Percentiles rank a stretch among this genome's conserved stretches.
phyloP scores from a whole-genome alignment of 805 yeast genomes.

The Cyberlindnera euphorbiae region DNA sequence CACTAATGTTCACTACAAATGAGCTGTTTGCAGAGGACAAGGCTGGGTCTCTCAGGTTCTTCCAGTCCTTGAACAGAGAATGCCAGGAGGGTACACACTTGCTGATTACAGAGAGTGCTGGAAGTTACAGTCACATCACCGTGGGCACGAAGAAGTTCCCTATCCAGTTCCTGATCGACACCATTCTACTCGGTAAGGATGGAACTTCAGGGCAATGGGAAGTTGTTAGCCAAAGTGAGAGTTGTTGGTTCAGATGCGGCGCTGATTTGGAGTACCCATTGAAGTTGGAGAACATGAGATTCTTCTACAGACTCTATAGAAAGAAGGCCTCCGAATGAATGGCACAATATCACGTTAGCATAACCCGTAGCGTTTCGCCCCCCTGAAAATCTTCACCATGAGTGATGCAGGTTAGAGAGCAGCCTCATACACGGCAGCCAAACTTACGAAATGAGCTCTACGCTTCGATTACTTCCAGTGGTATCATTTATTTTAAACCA shows the following conservation, averaged over 20 bases:
- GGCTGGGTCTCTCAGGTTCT: constrained; percentile 51
- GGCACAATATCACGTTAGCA: no score
- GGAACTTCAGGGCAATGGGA: constrained; percentile 57
- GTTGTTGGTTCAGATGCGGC: constrained; percentile 73
- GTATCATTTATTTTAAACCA: constrained; percentile 17
- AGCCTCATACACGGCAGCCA: no score
- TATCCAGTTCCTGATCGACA: constrained; percentile 74
- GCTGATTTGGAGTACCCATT: constrained; percentile 52
- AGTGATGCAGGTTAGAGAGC: no score
- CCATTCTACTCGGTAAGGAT: constrained; percentile 53
- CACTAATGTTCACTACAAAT: constrained; percentile 80
- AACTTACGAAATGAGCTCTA: constrained; percentile 1
- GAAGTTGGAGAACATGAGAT: constrained; percentile 83
- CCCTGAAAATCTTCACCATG: no score
- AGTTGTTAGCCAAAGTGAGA: constrained; percentile 58
- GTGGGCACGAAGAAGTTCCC: constrained; percentile 79
- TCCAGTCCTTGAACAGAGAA: constrained; percentile 44
- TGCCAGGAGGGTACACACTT: constrained; percentile 57
- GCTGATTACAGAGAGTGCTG: constrained; percentile 82
- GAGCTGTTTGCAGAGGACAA: constrained; percentile 73
- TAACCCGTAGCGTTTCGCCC: no score
- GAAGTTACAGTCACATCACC: constrained; percentile 77
- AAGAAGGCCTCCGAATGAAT: constrained; percentile 33
- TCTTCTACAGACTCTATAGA: constrained; percentile 70
- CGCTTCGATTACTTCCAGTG: constrained; percentile 9